Evolutionary conservation across 163 green algal genomes (phyloP), one percentile per base, ranked within the genome.

Genomic region (Trebouxia gelatinosa): DNA sequence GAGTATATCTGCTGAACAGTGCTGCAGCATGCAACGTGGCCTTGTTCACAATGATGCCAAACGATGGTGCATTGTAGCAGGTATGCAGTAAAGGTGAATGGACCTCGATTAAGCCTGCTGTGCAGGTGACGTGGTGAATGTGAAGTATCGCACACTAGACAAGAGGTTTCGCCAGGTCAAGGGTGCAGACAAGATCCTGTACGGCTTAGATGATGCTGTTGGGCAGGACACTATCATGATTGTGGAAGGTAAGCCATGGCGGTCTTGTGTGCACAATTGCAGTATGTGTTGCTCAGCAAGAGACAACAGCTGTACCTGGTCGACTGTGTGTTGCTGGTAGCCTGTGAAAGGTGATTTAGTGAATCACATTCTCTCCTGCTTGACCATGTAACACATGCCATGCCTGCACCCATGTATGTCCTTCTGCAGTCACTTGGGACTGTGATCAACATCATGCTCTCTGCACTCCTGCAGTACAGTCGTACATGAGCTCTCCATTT

Each of bases 151-250:
- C 29, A 70, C 81, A 2, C 71, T 91, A 5, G 80, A 89, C 38
- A 97, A 97, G 84, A 78, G 85, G 32, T 93, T 94, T 68, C 83
- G 85, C 65, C 87, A 92, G 83, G 84, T 83, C 35, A 90, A 91
- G 32, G 87, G 86, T n/a, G 90, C 84, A 23, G 87, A 95, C 82
- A 94, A 95, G 85, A 81, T 97, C 3, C 77, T 97, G 77, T 98
- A 93, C 79, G 94, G 94, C 2, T 80, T 93, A 50, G 90, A 97
- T 78, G 90, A 95, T 80, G 46, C 89, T 26, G 71, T 43, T 39
- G 77, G 75, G 1, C 9, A 57, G 61, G 31, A 57, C n/a, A 84
- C 90, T 26, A 79, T 91, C 37, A 88, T 91, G 28, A 87, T 89
- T 31, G 85, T 87, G 32, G 87, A 89, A 58, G 87, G 89, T 76